phyloP scores from a whole-genome alignment of 495 filamentous ascomycete genomes.

The Cenococcum geophilum region DNA sequence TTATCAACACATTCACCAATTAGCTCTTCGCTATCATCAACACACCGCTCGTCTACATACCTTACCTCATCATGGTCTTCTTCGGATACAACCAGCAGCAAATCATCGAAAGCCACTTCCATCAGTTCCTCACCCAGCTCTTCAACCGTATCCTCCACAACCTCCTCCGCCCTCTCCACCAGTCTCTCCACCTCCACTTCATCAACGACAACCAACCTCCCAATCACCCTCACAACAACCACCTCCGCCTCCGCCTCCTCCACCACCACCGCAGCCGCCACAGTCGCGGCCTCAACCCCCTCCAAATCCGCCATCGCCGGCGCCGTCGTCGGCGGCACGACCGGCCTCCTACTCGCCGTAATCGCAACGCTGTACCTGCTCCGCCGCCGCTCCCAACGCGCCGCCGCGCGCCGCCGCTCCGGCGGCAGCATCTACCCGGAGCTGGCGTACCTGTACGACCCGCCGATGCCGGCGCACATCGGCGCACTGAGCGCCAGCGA shows the following conservation, averaged over 20 bases:
- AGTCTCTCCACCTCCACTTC: neutral
- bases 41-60: too few species aligned
- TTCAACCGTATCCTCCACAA: neutral
- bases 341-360: constrained; percentile 19
- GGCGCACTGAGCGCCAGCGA: too few species aligned
- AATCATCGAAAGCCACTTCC: neutral
- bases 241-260: neutral
- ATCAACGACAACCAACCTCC: neutral
- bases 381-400: constrained; percentile 19
- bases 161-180: neutral
- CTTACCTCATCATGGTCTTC: too few species aligned
- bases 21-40: neutral
- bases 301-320: constrained; percentile 4
- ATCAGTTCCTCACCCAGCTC: neutral
- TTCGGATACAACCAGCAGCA: too few species aligned
- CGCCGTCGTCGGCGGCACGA: neutral
- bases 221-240: neutral
- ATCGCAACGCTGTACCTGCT: constrained; percentile 21
- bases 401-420: constrained; percentile 9
- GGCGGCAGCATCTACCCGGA: constrained; percentile 24
- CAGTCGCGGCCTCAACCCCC: neutral
- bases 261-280: neutral
- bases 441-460: constrained; percentile 27
- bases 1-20: neutral
- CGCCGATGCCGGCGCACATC: constrained; percentile 4